A percentile compares a stretch with the other conserved stretches of the same genome.
These are phyloP conservation scores for Mortierella antarctica DNA, from an alignment of 192 early-diverging fungal species.

Conservation along the genomic window DNA sequence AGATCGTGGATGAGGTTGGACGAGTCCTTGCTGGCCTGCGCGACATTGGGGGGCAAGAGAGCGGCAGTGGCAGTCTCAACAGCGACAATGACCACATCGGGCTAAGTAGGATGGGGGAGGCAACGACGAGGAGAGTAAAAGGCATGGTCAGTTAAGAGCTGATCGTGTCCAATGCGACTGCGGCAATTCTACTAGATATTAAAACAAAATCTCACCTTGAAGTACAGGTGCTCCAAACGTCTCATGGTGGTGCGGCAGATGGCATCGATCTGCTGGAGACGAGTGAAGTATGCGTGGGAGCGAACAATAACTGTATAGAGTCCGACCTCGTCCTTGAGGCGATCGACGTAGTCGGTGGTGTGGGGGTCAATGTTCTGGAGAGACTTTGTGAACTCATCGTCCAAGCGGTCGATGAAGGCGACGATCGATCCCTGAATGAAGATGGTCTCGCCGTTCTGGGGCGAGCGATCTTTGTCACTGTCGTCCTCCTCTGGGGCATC, in stretches of 20 bases:
- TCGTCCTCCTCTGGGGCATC: conserved; percentile 73
- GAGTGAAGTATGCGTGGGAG: conserved; percentile 88
- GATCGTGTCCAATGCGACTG: neutral
- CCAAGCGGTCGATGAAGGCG: conserved; percentile 91
- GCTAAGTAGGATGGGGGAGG: conserved; percentile 55
- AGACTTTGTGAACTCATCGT: conserved; percentile 97
- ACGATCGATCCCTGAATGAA: conserved; percentile 86
- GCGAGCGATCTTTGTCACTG: conserved; percentile 66
- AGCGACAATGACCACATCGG: conserved; percentile 86
- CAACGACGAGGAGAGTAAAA: neutral
- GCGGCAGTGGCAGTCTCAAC: conserved; percentile 67
- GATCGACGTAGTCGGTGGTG: conserved; percentile 94
- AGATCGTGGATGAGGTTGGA: conserved; percentile 79
- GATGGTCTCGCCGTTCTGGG: conserved; percentile 64
- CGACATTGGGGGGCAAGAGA: conserved; percentile 63
- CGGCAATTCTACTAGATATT: neutral
- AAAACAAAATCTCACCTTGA: conserved; percentile 74
- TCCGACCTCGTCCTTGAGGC: conserved; percentile 89
- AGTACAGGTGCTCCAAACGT: conserved; percentile 96
- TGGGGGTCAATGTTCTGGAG: conserved; percentile 98
- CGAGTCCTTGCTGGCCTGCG: conserved; percentile 61
- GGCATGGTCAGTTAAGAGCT: neutral
- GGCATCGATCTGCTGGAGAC: conserved; percentile 64
- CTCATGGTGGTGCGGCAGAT: conserved; percentile 84
- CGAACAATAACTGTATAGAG: conserved; percentile 92